Conservation (phyloP, 2,329 filamentous ascomycete species). For the Emergomyces africanus region DNA sequence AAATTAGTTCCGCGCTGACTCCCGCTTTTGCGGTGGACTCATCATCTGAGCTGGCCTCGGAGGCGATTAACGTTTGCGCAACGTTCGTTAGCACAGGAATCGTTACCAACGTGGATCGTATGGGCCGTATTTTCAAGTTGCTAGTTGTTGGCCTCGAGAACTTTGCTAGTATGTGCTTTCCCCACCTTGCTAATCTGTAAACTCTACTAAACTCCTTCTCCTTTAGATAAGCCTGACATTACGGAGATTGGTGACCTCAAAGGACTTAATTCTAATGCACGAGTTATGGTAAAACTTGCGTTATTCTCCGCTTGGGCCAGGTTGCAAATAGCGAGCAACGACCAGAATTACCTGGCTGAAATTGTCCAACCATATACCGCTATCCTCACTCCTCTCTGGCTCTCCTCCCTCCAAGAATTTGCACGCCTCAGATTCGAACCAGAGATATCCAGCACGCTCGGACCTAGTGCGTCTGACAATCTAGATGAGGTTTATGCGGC, state of each 20-base stretch:
- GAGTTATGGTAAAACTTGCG: constrained; percentile 97
- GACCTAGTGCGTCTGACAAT: constrained; percentile 69
- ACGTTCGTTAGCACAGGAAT: constrained; percentile 96
- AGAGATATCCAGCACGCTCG: constrained; percentile 84
- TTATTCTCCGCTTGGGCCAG: constrained; percentile 97
- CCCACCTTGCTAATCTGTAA: neutral
- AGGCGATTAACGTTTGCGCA: constrained; percentile 95
- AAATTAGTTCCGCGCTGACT: constrained; percentile 92
- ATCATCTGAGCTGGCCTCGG: constrained; percentile 86
- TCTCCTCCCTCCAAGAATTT: constrained; percentile 86
- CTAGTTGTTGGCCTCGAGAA: constrained; percentile 84
- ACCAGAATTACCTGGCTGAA: constrained; percentile 78
- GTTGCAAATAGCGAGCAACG: constrained; percentile 84
- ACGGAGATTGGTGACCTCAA: constrained; percentile 86
- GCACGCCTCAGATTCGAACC: constrained; percentile 89
- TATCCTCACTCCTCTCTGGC: constrained; percentile 81
- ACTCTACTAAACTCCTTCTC: constrained; percentile 11
- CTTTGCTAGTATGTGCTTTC: constrained; percentile 52
- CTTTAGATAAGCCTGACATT: constrained; percentile 53
- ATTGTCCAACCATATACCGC: constrained; percentile 85
- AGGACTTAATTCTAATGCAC: constrained; percentile 85
- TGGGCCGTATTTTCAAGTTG: constrained; percentile 94
- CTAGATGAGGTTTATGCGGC: constrained; percentile 91
- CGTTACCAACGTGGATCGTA: constrained; percentile 93
- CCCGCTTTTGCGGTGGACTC: constrained; percentile 94